A percentile compares a stretch with the other conserved stretches of the same genome.
Conservation (phyloP, 129 eudicot species). For the Kitagawia praeruptora region DNA sequence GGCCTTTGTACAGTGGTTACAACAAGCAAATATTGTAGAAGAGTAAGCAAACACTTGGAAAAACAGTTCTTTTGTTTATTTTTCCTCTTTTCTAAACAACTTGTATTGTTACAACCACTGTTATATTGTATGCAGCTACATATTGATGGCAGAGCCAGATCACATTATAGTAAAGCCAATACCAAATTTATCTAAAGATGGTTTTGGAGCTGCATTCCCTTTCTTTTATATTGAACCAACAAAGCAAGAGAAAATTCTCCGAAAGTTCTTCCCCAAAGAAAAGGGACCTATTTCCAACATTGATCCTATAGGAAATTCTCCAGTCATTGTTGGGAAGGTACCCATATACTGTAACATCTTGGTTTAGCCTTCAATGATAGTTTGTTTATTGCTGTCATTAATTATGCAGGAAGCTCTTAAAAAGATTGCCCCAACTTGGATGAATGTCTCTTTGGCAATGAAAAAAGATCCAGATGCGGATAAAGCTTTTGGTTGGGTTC, state of each 20-base stretch:
- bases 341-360: not conserved
- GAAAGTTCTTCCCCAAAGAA: conserved; percentile 82
- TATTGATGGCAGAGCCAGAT: conserved; percentile 98
- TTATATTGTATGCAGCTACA: conserved; percentile 53
- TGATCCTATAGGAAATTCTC: conserved; percentile 98
- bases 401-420: conserved; percentile 65
- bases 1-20: conserved; percentile 99
- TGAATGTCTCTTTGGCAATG: conserved; percentile 95
- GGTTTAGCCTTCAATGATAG: not conserved
- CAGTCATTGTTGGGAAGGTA: conserved; percentile 94
- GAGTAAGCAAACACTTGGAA: conserved; percentile 51
- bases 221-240: conserved; percentile 96
- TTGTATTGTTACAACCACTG: conserved; percentile 1
- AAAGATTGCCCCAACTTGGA: conserved; percentile 98
- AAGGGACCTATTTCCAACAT: conserved; percentile 88
- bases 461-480: conserved; percentile 91
- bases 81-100: not conserved
- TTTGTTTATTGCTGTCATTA: not conserved
- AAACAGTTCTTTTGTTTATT: not conserved
- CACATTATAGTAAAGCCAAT: conserved; percentile 90
- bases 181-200: conserved; percentile 83
- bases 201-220: conserved; percentile 94
- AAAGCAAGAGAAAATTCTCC: conserved; percentile 62
- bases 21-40: conserved; percentile 82
- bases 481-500: conserved; percentile 99